These are phyloP conservation scores for Plantago elongata DNA, from an alignment of 257 asterid genomes.

Conservation along the genomic window DNA sequence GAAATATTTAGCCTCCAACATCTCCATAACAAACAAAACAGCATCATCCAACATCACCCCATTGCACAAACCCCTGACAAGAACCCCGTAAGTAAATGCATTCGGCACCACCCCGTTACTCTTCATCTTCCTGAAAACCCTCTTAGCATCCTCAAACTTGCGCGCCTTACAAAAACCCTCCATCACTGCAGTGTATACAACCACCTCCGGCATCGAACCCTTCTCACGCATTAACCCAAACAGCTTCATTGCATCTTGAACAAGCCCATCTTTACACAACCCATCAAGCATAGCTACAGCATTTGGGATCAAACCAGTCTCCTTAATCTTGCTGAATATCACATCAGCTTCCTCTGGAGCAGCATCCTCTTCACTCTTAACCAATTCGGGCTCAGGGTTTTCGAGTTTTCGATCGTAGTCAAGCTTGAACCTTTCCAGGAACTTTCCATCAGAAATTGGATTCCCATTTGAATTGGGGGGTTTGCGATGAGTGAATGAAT, in stretches of 20 bases:
- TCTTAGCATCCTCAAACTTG: conserved; percentile 63
- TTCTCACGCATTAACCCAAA: conserved; percentile 81
- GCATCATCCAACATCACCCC: conserved; percentile 71
- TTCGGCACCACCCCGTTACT: conserved; percentile 58
- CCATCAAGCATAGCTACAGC: conserved; percentile 97
- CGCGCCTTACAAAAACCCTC: conserved; percentile 87
- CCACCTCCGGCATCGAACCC: conserved; percentile 81
- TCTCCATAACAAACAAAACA: conserved; percentile 40
- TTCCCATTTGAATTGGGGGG: conserved; percentile 17
- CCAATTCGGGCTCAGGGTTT: conserved; percentile 15
- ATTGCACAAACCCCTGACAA: conserved; percentile 50
- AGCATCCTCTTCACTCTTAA: conserved; percentile 25
- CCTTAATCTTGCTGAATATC: conserved; percentile 86
- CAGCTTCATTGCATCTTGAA: conserved; percentile 83
- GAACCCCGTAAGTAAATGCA: conserved; percentile 50
- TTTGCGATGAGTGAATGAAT: no score
- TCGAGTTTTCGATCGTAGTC: conserved; percentile 40
- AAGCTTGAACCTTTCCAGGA: conserved; percentile 72
- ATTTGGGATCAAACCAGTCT: conserved; percentile 80
- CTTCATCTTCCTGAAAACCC: conserved; percentile 74
- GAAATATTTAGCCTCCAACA: conserved; percentile 70
- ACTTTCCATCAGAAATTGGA: conserved; percentile 44
- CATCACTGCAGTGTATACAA: conserved; percentile 81
- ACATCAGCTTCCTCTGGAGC: conserved; percentile 66
- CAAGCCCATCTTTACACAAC: conserved; percentile 81